A percentile compares a stretch with the other conserved stretches of the same genome.
phyloP scores from a whole-genome alignment of 2,329 filamentous ascomycete species.

The Calonectria pseudoturangicola region DNA sequence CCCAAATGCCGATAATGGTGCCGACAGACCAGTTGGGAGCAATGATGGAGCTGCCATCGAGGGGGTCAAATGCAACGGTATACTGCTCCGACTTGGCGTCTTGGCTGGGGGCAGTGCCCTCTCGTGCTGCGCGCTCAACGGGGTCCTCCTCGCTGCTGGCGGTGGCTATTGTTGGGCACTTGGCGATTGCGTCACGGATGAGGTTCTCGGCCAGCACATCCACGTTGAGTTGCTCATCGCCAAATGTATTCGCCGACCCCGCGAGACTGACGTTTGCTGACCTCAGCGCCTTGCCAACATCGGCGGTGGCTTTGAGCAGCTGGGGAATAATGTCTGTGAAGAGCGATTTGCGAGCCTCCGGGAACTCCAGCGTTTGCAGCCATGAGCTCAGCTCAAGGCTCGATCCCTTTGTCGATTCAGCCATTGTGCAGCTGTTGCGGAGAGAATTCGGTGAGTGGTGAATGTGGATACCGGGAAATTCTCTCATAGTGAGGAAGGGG shows the following conservation, averaged over 20 bases:
- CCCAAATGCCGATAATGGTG: conserved; percentile 77
- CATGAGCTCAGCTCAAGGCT: conserved; percentile 34
- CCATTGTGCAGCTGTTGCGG: conserved; percentile 22
- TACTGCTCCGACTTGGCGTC: conserved; percentile 65
- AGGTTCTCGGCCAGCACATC: conserved; percentile 71
- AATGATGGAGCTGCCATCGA: conserved; percentile 78
- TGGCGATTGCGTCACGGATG: conserved; percentile 66
- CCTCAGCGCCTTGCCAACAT: conserved; percentile 67
- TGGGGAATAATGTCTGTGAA: conserved; percentile 67
- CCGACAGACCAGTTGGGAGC: conserved; percentile 75
- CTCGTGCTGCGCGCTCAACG: conserved; percentile 63
- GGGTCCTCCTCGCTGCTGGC: conserved; percentile 79
- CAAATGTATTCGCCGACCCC: conserved; percentile 74
- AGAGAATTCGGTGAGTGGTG: conserved; percentile 12
- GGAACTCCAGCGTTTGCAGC: conserved; percentile 23
- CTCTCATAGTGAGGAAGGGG: conserved; percentile 18
- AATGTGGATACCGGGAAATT: conserved; percentile 21
- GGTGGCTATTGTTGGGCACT: conserved; percentile 66
- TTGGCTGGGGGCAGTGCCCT: background rate
- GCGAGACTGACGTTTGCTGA: conserved; percentile 67
- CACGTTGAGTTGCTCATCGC: conserved; percentile 76
- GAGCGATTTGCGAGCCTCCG: conserved; percentile 28
- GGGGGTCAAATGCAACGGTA: conserved; percentile 77
- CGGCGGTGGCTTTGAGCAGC: conserved; percentile 66
- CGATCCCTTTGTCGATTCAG: background rate